Conservation (phyloP, 1,284 basidiomycete genomes). For the Kwoniella shivajii region DNA sequence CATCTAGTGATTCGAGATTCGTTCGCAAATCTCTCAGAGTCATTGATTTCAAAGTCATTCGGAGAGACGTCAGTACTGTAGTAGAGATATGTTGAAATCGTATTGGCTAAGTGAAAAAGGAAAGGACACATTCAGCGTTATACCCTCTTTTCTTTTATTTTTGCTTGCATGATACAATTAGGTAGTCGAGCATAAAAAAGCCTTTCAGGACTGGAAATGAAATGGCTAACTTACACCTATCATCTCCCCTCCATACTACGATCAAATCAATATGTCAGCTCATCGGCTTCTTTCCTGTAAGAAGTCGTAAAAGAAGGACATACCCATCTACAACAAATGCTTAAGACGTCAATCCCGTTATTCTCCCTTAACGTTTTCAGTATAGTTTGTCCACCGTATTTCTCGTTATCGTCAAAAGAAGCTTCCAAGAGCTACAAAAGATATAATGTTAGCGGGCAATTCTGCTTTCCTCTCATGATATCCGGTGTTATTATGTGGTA, state of each 20-base stretch:
- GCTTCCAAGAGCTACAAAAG: slow-evolving; percentile 40
- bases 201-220: too few species aligned
- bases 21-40: slow-evolving; percentile 38
- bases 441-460: neutral
- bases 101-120: slow-evolving; percentile 33
- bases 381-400: slow-evolving; percentile 48
- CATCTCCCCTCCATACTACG: slow-evolving; percentile 48
- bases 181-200: too few species aligned
- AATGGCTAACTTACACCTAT: slow-evolving; percentile 38
- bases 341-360: slow-evolving; percentile 45
- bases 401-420: slow-evolving; percentile 50
- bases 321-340: slow-evolving; percentile 49
- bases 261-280: too few species aligned
- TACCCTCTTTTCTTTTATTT: too few species aligned
- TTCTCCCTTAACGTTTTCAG: slow-evolving; percentile 38
- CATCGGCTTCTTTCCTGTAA: too few species aligned
- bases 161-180: too few species aligned
- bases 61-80: slow-evolving; percentile 40
- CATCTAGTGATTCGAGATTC: slow-evolving; percentile 38
- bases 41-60: slow-evolving; percentile 31
- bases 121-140: too few species aligned
- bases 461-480: too few species aligned
- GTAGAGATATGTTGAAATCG: slow-evolving; percentile 50
- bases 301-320: too few species aligned
- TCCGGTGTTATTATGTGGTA: too few species aligned